Evolutionary conservation across 2,329 filamentous ascomycete genomes (phyloP).

Genomic region (Talaromyces rugulosus): DNA sequence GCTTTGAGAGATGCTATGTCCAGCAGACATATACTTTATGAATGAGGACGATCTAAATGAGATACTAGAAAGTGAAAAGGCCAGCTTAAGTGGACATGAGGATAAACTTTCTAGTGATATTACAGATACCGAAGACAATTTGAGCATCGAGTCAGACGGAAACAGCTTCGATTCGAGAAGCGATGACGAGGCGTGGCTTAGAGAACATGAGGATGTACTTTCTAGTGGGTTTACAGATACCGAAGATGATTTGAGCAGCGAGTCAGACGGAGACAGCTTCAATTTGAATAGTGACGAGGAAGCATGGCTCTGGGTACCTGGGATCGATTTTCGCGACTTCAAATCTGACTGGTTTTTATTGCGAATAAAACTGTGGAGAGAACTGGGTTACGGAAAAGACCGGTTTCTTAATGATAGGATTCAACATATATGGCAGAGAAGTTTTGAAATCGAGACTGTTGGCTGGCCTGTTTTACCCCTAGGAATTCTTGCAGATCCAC

Average conservation of each 20-base stretch:
- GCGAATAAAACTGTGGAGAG: background rate
- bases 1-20: background rate
- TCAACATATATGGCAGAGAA: background rate
- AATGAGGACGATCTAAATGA: background rate
- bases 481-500: background rate
- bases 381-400: background rate
- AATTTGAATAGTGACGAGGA: background rate
- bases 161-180: background rate
- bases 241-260: too few relatives aligned
- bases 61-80: background rate
- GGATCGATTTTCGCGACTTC: background rate
- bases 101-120: too few relatives aligned
- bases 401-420: background rate
- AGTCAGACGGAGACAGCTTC: background rate
- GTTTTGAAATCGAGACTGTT: background rate
- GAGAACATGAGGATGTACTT: too few relatives aligned
- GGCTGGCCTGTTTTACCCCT: background rate
- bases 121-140: too few relatives aligned
- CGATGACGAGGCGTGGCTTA: background rate
- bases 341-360: background rate
- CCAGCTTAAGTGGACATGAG: too few relatives aligned
- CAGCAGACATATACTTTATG: background rate
- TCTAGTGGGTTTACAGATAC: too few relatives aligned
- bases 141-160: background rate
- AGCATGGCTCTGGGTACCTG: too few relatives aligned